Base-by-base conservation (phyloP, 345 rosid species). In the Eutrema yunnanense region DNA sequence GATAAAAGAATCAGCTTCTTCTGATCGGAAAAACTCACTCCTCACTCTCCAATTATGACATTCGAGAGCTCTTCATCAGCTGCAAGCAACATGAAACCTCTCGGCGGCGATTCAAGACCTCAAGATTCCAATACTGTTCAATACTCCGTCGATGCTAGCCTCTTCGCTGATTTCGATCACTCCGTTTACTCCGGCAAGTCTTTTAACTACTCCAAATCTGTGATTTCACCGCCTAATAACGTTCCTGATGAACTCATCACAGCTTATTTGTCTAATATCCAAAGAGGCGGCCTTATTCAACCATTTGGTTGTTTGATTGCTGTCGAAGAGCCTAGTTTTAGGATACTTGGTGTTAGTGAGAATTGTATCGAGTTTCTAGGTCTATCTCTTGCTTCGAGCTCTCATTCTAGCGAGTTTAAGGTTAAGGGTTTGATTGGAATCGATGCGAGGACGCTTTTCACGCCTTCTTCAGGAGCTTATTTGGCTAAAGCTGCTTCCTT, bases 271-370 rank as follows among this genome's bases (percentile, higher is more conserved):
- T 80, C 87, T 2, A 88, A 78, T 53, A 92, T 90, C 69, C 96
- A 90, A 73, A 78, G 92, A 79, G 98, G 98, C 44, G 98, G 98
- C 37, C 79, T 81, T 32, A 72, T 87, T 77, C 96, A 92, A 76
- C 82, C 96, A 14, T 86, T 92, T 77, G 95, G 96, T 40, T 92
- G 96, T 70, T 71, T 92, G 80, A 55, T 88, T 62, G 92, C 90
- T 40, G 63, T 90, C 12, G 85, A 88, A 67, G 96, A 87, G 62
- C 73, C 88, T 67, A 84, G 52, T 16, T 90, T 90, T 69, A 81
- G 80, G 67, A 76, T 92, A 68, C 76, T 88, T 33, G 42, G 84
- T 40, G 83, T 79, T 66, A 90, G 98, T 73, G 95, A 90, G 32
- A 90, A 92, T 43, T 87, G 85, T 76, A 70, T 80, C 48, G 87